Evolutionary conservation across 805 yeast species (phyloP), one percentile per base, ranked within the genome.

Genomic region (Wickerhamiella kazuoi): DNA sequence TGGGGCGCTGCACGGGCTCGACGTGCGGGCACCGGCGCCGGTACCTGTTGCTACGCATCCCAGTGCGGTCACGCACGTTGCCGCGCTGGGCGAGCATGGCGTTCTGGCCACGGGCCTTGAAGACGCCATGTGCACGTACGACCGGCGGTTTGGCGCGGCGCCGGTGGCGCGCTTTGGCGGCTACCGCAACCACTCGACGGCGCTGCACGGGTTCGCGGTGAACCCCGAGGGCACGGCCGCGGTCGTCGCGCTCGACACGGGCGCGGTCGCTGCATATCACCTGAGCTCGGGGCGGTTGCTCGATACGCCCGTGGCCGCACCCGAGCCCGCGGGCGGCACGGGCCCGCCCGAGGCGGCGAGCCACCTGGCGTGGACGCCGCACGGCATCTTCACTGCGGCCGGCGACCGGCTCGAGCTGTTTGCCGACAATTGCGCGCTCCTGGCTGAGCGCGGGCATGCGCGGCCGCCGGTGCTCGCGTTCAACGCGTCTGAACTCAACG

Each of bases 121-220:
- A 21, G 50, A 48, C 24, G 28, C 30, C 13, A 46, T 48, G 49
- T 32, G 33, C 18, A 38, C 40, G 15, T 42, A 30, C 34, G 51
- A 48, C 31, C n/a, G 18, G 21, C 41, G 51, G 5, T 14, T 14
- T 3, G 30, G 28, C 9, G 9, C 14, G 3, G 21, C 18, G 9
- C 41, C 46, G 2, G 26, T 41, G 13, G 23, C 29, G 5, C 39
- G 30, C 34, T 46, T 28, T 26, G 28, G 37, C n/a, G 42, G 40
- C 19, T 48, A 48, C 38, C 26, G 33, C 17, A 48, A 48, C 34
- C 39, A 45, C 42, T 39, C 46, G 3, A 35, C 42, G 4, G 24
- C 32, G 7, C n/a, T 8, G 11, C 44, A 41, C 24, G 51, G 51
- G 9, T 29, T 44, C 28, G 42, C 47, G 3, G 19, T 46, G 18